Base-by-base conservation (phyloP, 202 grass and related monocot genomes). In the Musa balbisiana region DNA sequence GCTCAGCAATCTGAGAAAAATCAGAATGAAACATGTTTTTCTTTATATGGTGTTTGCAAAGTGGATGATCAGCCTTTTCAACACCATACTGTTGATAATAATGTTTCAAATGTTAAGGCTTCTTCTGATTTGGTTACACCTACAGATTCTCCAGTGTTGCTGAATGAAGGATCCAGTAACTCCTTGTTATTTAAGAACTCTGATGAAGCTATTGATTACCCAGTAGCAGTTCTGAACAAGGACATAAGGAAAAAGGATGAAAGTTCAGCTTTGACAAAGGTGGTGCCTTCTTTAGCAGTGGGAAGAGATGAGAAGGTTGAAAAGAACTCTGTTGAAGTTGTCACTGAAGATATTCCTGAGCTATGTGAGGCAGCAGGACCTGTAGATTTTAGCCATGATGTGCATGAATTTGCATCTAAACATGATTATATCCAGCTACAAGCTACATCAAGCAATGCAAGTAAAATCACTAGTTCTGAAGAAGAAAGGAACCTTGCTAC, bases 191-290 rank as follows among this genome's bases (percentile, higher is more conserved):
- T 79, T 43, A 83, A 73, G 80, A 88, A 82, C 60, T 95, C 95
- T 29, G 86, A 89, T 51, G 91, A 92, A 76, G 74, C 89, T 73
- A 92, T 99, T 84, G 88, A 87, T 82, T 90, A 95, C 75, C 91
- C 87, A 49, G 87, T 88, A 70, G 90, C 83, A 64, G 80, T 77
- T 79, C 54, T 88, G 67, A 84, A 86, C 43, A 86, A 78, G 55
- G 85, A 72, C 56, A 73, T 87, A 77, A 74, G 33, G 22, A 82
- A 65, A 69, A 19, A 13, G 64, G 82, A 72, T 66, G 69, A 71
- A 72, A 53, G 21, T 51, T 69, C 11, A 64, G 15, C 11, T 54
- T 71, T 70, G 24, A 53, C 72, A 33, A 75, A 78, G 71, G 80
- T 91, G 52, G 29, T 85, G 76, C 83, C 93, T 67, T 83, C 78